Conservation (phyloP, 2,329 filamentous ascomycete species). For the Juglanconis sp. region DNA sequence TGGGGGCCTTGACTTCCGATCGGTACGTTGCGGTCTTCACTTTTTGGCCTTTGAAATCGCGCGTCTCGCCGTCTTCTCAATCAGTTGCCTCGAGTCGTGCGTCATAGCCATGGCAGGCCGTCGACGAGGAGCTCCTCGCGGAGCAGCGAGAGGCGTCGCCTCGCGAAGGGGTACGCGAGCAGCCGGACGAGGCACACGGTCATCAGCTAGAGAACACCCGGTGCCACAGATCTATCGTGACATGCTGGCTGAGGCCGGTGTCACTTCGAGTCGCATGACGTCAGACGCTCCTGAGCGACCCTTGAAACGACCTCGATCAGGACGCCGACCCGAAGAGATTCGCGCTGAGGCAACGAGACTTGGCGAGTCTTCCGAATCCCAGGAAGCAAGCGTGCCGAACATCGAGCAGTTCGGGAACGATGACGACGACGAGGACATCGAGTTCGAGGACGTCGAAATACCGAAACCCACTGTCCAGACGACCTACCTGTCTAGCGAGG, state of each 20-base stretch:
- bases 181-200: slow-evolving; percentile 23
- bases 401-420: slow-evolving; percentile 24
- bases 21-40: too few species aligned
- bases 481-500: slow-evolving; percentile 47
- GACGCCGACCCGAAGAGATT: slow-evolving; percentile 23
- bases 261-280: slow-evolving; percentile 26
- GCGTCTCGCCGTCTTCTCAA: background rate
- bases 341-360: background rate
- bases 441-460: slow-evolving; percentile 50
- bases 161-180: slow-evolving; percentile 9
- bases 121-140: slow-evolving; percentile 2
- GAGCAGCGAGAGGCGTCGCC: slow-evolving; percentile 8
- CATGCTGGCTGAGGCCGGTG: slow-evolving; percentile 49
- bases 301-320: slow-evolving; percentile 37
- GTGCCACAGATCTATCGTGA: slow-evolving; percentile 43
- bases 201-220: slow-evolving; percentile 22
- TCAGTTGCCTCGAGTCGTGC: background rate
- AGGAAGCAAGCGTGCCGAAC: background rate
- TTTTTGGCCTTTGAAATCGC: background rate
- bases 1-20: background rate
- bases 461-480: slow-evolving; percentile 50
- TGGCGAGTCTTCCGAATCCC: background rate
- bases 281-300: slow-evolving; percentile 35
- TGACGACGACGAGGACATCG: slow-evolving; percentile 39
- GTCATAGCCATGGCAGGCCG: slow-evolving; percentile 12